Evolutionary conservation across 2,329 filamentous ascomycete species (phyloP).

Genomic region (Colletotrichum viniferum): DNA sequence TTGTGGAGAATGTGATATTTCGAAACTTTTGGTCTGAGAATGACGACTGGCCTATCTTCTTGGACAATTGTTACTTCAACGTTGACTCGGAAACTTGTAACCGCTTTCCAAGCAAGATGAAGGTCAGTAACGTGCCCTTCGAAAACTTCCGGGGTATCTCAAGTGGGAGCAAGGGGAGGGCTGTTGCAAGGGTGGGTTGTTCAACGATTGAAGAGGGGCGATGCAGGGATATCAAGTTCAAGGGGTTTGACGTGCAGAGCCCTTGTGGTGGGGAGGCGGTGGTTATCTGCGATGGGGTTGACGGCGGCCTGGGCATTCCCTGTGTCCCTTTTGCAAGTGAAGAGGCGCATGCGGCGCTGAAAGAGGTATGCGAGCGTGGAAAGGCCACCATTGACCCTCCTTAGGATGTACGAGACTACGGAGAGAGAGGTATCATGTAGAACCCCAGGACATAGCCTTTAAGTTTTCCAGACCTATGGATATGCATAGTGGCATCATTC

Average conservation of each 20-base stretch:
- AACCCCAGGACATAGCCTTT: not conserved
- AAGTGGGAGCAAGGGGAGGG: slow-evolving; percentile 58
- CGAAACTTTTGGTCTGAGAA: slow-evolving; percentile 63
- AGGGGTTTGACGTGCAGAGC: slow-evolving; percentile 58
- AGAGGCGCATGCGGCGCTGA: slow-evolving; percentile 33
- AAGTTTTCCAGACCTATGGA: not conserved
- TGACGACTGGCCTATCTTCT: slow-evolving; percentile 59
- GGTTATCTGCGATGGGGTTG: slow-evolving; percentile 55
- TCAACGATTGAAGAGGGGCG: slow-evolving; percentile 55
- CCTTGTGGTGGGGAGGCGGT: slow-evolving; percentile 47
- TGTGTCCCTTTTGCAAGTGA: slow-evolving; percentile 38
- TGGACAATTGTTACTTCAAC: slow-evolving; percentile 69
- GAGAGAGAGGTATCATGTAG: not conserved
- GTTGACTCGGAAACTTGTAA: slow-evolving; percentile 52
- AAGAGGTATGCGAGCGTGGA: slow-evolving; percentile 32
- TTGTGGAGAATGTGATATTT: slow-evolving; percentile 66
- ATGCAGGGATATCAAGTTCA: slow-evolving; percentile 59
- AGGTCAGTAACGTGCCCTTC: slow-evolving; percentile 63
- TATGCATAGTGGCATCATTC: not conserved
- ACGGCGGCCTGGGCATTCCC: slow-evolving; percentile 36
- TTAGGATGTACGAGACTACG: slow-evolving; percentile 10
- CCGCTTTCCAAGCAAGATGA: slow-evolving; percentile 57
- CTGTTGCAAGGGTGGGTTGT: slow-evolving; percentile 59
- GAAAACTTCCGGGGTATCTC: slow-evolving; percentile 62
- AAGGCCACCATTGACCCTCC: slow-evolving; percentile 24